Evolutionary conservation across 306 rosid species (phyloP), one percentile per base, ranked within the genome.

Genomic region (Astragalus glycyphyllos): DNA sequence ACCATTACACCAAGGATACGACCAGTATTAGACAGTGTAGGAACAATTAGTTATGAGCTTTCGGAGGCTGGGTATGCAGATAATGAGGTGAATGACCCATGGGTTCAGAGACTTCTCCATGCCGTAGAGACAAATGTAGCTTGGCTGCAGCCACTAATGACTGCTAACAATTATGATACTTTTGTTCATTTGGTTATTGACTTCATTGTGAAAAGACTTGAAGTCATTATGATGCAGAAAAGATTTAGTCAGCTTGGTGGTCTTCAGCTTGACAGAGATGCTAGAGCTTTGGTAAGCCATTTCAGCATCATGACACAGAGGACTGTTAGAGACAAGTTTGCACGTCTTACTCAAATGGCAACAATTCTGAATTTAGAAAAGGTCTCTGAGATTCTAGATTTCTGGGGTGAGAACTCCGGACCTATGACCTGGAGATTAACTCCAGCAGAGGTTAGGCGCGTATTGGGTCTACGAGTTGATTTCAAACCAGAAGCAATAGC

Each of bases 351-450:
- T 8, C 98, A 94, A 77, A 90, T 87, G 98, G 96, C 97, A 12
- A 94, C 97, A 3, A 87, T 94, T 72, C 87, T 94, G 34, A 94
- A 94, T 82, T 87, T 94, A 71, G 98, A 89, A 78, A 94, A 94
- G 87, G 98, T 87, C 7, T 94, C 97, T 16, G 97, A 90, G 85
- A 94, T 94, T 83, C 84, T 90, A 12, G 98, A 94, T 86, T 90
- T 90, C 87, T 94, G 96, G 98, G 98, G 98, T 32, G 97, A 94
- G 86, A 94, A 89, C 80, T 94, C 98, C 5, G 97, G 98, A 32
- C 98, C 98, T 17, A 90, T 90, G 97, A 90, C 98, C 12, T 94
- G 98, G 97, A 90, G 98, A 69, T 83, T 94, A 54, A 94, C 98
- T 32, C 96, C 98, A 11, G 97, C 98, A 0, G 97, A 94, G 88